A percentile compares a stretch with the other conserved stretches of the same genome.
Conservation (phyloP, 495 filamentous ascomycete species). For the Hapsidospora chrysogenum region DNA sequence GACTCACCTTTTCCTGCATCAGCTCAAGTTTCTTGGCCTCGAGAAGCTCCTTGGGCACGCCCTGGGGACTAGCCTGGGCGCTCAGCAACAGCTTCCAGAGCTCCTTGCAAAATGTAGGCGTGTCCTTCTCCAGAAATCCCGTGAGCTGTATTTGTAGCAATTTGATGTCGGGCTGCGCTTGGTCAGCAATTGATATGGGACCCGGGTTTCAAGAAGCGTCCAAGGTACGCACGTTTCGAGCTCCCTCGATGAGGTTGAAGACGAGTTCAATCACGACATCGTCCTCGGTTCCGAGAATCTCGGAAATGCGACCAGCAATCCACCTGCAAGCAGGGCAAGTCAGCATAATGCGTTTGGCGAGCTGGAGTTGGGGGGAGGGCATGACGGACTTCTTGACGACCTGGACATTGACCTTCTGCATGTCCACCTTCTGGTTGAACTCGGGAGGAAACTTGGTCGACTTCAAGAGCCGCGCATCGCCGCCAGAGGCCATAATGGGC, state of each 20-base stretch:
- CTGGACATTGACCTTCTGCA: constrained; percentile 89
- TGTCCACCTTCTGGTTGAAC: constrained; percentile 91
- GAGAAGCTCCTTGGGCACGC: constrained; percentile 83
- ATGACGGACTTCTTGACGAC: constrained; percentile 82
- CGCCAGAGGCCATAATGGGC: constrained; percentile 47
- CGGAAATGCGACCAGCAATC: constrained; percentile 75
- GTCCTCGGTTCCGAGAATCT: constrained; percentile 79
- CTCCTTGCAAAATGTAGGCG: constrained; percentile 79
- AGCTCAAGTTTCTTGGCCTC: constrained; percentile 94
- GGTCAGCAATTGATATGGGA: too few species aligned
- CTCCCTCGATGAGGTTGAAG: constrained; percentile 72
- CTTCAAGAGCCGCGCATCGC: constrained; percentile 75
- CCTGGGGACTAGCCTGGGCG: constrained; percentile 72
- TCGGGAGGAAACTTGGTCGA: constrained; percentile 87
- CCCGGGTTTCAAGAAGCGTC: not conserved
- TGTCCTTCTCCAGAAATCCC: constrained; percentile 90
- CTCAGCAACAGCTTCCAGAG: constrained; percentile 84
- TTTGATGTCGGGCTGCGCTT: constrained; percentile 80
- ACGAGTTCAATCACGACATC: constrained; percentile 89
- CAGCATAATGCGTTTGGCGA: constrained; percentile 4
- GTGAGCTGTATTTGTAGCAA: constrained; percentile 83
- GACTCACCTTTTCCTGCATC: constrained; percentile 71
- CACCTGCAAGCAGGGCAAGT: constrained; percentile 45
- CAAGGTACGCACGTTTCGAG: constrained; percentile 49
- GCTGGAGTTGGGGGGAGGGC: not conserved